These are phyloP conservation scores for Lactarius hatsudake DNA, from an alignment of 768 basidiomycete species.

Conservation along the genomic window DNA sequence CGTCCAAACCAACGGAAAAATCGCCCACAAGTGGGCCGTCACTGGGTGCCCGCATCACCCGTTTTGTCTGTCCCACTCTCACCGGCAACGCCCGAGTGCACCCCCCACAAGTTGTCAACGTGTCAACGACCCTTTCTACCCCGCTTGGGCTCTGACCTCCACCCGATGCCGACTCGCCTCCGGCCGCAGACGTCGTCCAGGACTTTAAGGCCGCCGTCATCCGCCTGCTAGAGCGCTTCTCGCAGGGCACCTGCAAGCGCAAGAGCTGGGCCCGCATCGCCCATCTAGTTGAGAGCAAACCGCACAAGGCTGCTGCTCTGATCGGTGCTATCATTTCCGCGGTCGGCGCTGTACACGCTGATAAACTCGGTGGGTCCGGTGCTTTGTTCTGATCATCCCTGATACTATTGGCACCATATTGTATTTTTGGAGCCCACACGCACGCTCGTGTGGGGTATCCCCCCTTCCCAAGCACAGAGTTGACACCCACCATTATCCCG, in stretches of 20 bases:
- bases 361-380: conserved; percentile 62
- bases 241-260: conserved; percentile 44
- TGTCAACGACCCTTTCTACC: too few species aligned
- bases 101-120: too few species aligned
- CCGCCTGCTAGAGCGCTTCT: conserved; percentile 63
- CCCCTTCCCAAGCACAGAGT: background rate
- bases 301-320: conserved; percentile 66
- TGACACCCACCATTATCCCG: background rate
- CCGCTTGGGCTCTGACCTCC: too few species aligned
- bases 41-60: too few species aligned
- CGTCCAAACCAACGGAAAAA: too few species aligned
- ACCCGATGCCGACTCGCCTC: conserved; percentile 42
- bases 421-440: too few species aligned
- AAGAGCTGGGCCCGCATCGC: conserved; percentile 71
- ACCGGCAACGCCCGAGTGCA: too few species aligned
- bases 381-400: conserved; percentile 28
- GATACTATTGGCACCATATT: too few species aligned
- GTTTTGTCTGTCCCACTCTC: too few species aligned
- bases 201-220: conserved; percentile 69
- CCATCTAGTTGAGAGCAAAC: conserved; percentile 64
- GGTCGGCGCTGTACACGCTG: conserved; percentile 60
- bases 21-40: too few species aligned
- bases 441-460: background rate
- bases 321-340: conserved; percentile 69
- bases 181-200: conserved; percentile 53